These are phyloP conservation scores for Colletotrichum sp. DNA, from an alignment of 2,329 filamentous ascomycete genomes.

Conservation along the genomic window DNA sequence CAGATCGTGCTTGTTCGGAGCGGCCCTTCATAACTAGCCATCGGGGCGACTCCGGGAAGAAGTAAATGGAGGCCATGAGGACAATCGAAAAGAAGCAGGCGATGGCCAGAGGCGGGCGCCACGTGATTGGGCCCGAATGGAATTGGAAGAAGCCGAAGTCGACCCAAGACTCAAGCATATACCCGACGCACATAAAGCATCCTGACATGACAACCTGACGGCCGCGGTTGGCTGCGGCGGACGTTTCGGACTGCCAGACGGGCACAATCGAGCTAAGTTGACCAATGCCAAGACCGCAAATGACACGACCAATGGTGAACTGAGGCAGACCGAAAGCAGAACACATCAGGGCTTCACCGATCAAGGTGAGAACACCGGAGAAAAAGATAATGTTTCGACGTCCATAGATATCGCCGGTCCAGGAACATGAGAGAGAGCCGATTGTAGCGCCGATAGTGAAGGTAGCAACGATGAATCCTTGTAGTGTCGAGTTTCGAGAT, in stretches of 20 bases:
- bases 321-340: constrained; percentile 51
- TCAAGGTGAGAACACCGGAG: constrained; percentile 51
- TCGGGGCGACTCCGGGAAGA: constrained; percentile 39
- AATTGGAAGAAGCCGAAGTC: constrained; percentile 44
- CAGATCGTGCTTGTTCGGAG: constrained; percentile 34
- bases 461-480: constrained; percentile 39
- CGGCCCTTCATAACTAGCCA: constrained; percentile 40
- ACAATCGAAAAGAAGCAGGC: constrained; percentile 34
- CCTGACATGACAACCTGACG: constrained; percentile 39
- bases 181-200: constrained; percentile 18
- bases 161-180: constrained; percentile 47
- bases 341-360: constrained; percentile 52
- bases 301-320: constrained; percentile 54
- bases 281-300: constrained; percentile 52
- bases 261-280: constrained; percentile 43
- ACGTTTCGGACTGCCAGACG: constrained; percentile 44
- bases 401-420: constrained; percentile 52
- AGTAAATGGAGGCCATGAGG: constrained; percentile 36
- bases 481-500: constrained; percentile 36
- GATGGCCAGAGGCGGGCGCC: constrained; percentile 40
- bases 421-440: constrained; percentile 37
- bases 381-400: constrained; percentile 54
- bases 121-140: constrained; percentile 28
- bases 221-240: constrained; percentile 45
- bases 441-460: constrained; percentile 42